These are phyloP conservation scores for Petunia axillaris DNA, from an alignment of 257 asterid genomes.

Conservation along the genomic window DNA sequence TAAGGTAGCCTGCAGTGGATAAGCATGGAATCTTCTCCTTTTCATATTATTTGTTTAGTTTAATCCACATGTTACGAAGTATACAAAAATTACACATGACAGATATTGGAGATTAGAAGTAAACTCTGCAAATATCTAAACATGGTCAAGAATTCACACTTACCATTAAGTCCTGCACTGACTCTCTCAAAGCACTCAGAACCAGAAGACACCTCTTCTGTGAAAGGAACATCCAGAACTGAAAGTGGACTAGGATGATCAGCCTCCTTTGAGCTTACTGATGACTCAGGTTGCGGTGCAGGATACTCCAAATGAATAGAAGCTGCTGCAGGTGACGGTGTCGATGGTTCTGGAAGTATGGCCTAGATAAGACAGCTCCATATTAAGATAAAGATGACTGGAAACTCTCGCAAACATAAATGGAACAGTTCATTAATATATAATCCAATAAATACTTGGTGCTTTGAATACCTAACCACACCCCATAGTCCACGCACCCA, in stretches of 20 bases:
- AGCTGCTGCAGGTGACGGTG: slow-evolving; percentile 5
- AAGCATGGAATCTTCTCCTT: too few species aligned
- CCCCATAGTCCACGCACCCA: background rate
- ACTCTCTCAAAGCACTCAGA: slow-evolving; percentile 82
- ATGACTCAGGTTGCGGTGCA: slow-evolving; percentile 53
- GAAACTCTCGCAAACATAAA: background rate
- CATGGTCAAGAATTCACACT: slow-evolving; percentile 26
- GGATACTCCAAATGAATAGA: slow-evolving; percentile 31
- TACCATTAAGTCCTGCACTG: slow-evolving; percentile 82
- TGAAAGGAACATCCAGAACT: slow-evolving; percentile 66
- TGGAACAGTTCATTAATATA: background rate
- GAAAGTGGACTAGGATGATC: slow-evolving; percentile 88
- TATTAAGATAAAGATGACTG: background rate
- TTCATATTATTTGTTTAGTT: too few species aligned
- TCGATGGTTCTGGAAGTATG: slow-evolving; percentile 10
- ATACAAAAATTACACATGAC: too few species aligned
- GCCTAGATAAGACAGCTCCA: slow-evolving; percentile 18
- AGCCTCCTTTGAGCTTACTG: slow-evolving; percentile 69
- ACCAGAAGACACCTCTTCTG: slow-evolving; percentile 58
- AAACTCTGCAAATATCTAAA: background rate
- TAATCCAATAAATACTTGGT: background rate
- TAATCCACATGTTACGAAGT: too few species aligned
- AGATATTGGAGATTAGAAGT: background rate
- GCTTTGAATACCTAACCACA: slow-evolving; percentile 13
- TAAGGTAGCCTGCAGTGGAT: too few species aligned